Base-by-base conservation (phyloP, 2,329 filamentous ascomycete genomes). In the Pseudogymnoascus sp. region DNA sequence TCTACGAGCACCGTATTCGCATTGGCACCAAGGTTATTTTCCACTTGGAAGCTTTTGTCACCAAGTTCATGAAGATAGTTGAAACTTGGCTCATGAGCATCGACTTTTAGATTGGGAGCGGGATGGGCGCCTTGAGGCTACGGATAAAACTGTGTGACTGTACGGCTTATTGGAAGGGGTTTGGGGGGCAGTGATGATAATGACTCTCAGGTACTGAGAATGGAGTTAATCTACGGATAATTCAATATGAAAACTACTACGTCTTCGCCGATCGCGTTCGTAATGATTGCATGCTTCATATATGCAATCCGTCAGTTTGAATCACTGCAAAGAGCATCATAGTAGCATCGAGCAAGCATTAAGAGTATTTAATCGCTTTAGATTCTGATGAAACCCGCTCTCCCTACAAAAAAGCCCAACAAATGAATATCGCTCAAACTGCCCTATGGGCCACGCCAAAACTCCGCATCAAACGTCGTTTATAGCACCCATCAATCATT, bases 31-130 rank as follows among this genome's bases (percentile, higher is more conserved):
- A 99, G 81, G 89, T 96, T 63, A 97, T 99, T 65, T 99, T 99
- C 75, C 95, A 99, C 71, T 79, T 99, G 3, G 95, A 99, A 76
- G 94, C 94, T 3, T 99, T 99, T 75, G 94, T 99, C 63, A 93
- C 93, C 62, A 97, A 97, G 78, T 96, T 97, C 73, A 97, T 99
- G 93, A 85, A 93, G 68, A 85, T 97, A 67, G 84, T 93, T 65
- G 94, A 99, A 78, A 93, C 92, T 85, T 95, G 85, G 71, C 75
- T 87, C 62, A 93, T 96, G 89, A 90, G 87, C 66, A 92, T 94
- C 86, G 89, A 92, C 63, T 82, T 84, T 66, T 83, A 50, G 17
- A 40, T 26, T 17, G 17, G 11, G 57, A 2, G 26, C 4, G 21
- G 59, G 15, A 15, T 24, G 10, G 10, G n/a, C 47, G 47, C 29